Conservation (phyloP, 2,329 filamentous ascomycete species). For the Beauveria varroae region DNA sequence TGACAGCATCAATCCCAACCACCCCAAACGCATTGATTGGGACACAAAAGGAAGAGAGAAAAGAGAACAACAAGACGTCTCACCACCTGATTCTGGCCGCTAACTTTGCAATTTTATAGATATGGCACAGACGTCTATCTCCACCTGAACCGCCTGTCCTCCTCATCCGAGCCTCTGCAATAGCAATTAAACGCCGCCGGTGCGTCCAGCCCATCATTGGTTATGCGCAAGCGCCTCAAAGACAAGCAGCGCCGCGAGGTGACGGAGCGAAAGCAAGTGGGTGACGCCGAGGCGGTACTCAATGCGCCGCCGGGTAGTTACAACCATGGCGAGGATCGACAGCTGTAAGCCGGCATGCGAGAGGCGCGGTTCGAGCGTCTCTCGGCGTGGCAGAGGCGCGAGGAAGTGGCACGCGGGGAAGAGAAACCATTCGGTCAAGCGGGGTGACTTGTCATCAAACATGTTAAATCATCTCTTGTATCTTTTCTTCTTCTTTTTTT, state of each 20-base stretch:
- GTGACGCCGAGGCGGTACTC: constrained; percentile 74
- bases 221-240: constrained; percentile 59
- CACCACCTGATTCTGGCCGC: not conserved
- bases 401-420: not conserved
- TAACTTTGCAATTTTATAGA: constrained; percentile 35
- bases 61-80: no score
- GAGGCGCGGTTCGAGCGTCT: no score
- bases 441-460: constrained; percentile 12
- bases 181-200: constrained; percentile 62
- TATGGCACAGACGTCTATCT: constrained; percentile 99
- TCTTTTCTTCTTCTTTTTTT: not conserved
- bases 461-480: not conserved
- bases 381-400: no score
- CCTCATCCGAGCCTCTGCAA: constrained; percentile 92
- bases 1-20: not conserved
- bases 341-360: constrained; percentile 23
- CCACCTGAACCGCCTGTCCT: constrained; percentile 90
- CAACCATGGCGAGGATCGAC: constrained; percentile 23
- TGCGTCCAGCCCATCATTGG: constrained; percentile 22
- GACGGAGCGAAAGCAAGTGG: constrained; percentile 81
- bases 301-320: constrained; percentile 39
- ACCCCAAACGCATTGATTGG: no score
- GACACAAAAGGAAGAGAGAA: no score
- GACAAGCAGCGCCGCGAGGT: constrained; percentile 53
- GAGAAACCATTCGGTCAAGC: not conserved